Conservation (phyloP, 2,329 filamentous ascomycete species). For the Ophiostoma ulmi region DNA sequence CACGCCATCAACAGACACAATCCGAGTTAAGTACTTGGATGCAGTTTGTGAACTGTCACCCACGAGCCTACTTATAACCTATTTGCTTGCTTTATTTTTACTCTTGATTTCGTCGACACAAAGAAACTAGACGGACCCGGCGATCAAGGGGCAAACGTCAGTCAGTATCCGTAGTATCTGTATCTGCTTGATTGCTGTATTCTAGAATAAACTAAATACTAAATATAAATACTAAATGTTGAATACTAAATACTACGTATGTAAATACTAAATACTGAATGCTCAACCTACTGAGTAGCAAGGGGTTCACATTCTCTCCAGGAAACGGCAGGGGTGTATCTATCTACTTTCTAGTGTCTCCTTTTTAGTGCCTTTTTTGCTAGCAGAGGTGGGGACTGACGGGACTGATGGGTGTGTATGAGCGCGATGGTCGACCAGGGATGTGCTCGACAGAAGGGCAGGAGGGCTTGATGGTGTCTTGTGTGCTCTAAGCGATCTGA, state of each 20-base stretch:
- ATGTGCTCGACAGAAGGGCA: conserved; percentile 13
- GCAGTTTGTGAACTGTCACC: not conserved
- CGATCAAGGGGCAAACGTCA: conserved; percentile 6
- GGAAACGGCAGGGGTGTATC: not conserved
- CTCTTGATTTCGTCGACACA: not conserved
- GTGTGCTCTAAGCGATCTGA: not conserved
- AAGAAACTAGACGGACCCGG: not conserved
- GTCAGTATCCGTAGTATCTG: not conserved
- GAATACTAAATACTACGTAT: not conserved
- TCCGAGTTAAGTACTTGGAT: not conserved
- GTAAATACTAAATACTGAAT: not conserved
- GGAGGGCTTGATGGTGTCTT: not conserved
- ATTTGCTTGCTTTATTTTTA: not conserved
- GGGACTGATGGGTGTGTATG: conserved; percentile 7
- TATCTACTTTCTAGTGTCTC: not conserved
- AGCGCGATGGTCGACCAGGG: conserved; percentile 10
- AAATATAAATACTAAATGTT: not conserved
- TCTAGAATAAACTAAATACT: not conserved
- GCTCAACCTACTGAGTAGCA: not conserved
- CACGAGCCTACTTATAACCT: not conserved
- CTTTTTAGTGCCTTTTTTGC: not conserved
- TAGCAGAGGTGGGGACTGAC: not conserved
- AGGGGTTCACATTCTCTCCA: not conserved
- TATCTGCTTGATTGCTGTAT: not conserved
- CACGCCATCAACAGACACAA: not conserved